Conservation (phyloP, 2,329 filamentous ascomycete species). For the Monilinia fructicola region DNA sequence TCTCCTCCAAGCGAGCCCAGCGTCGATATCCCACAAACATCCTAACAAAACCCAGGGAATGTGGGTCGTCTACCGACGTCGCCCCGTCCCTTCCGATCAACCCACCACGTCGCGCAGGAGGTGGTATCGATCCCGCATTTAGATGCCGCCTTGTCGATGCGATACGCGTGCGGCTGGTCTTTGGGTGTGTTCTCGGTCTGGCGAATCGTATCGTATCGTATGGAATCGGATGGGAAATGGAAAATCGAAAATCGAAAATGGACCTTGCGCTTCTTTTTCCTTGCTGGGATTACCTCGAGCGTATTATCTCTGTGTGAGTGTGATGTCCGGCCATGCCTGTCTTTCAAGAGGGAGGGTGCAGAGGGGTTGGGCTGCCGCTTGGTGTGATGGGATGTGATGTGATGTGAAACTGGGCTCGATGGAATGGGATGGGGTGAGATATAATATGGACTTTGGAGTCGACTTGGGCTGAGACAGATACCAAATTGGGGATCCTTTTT, state of each 20-base stretch:
- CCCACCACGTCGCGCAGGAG: constrained; percentile 8
- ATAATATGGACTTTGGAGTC: not conserved
- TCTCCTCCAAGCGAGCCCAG: constrained; percentile 46
- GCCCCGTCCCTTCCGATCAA: constrained; percentile 9
- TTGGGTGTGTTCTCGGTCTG: not conserved
- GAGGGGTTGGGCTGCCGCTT: not conserved
- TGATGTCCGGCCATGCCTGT: too few species aligned
- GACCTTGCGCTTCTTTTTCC: not conserved
- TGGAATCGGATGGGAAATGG: not conserved
- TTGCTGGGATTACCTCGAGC: not conserved
- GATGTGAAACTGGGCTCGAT: too few species aligned
- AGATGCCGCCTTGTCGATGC: not conserved
- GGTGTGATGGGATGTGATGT: not conserved
- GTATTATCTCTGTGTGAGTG: too few species aligned
- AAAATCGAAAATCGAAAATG: not conserved
- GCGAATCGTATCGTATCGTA: too few species aligned
- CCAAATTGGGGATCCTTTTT: not conserved
- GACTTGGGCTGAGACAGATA: not conserved
- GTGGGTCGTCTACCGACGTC: constrained; percentile 22
- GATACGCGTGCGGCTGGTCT: not conserved
- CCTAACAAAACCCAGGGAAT: constrained; percentile 17
- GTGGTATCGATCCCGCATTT: constrained; percentile 25
- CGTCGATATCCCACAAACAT: too few species aligned
- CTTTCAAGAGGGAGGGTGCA: too few species aligned
- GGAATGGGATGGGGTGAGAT: not conserved